Base-by-base conservation (phyloP, 2,329 filamentous ascomycete genomes). In the Falciphora oryzae region DNA sequence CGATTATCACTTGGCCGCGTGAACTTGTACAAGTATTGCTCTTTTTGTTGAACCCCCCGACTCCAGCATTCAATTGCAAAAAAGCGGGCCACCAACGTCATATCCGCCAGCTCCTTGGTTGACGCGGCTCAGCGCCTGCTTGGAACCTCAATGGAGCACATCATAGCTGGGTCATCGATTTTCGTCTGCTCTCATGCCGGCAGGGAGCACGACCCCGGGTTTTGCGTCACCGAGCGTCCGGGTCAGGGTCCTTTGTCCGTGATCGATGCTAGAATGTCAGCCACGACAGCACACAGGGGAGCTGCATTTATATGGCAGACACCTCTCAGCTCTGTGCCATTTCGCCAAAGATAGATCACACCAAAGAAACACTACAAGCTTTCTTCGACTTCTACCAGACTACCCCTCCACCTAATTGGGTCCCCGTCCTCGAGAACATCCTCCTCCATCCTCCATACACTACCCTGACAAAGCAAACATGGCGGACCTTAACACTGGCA, bases 401-500 rank as follows among this genome's bases (percentile, higher is more conserved):
- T 31, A 22, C 14, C 18, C 18, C 18, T 25, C 58, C 11, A 18
- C 29, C 11, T 4, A 2, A 18, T 35, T 35, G 16, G 35, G 18
- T 32, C 10, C 18, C 58, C n/a, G n/a, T n/a, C 14, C 18, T n/a
- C 18, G 2, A 59, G 25, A 59, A 31, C 58, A 32, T 29, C 16
- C 58, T n/a, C n/a, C 18, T 11, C 1, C 16, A 61, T 10, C 5
- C 8, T 18, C 57, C 22, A 4, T n/a, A 53, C 44, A 3, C 18
- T 7, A 22, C 44, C 44, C 22, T 22, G 8, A 53, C 44, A 4
- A 59, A 14, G 8, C 44, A 28, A 62, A 56, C 27, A 62, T 62
- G 61, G 61, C 61, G 27, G 61, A 62, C 28, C 61, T 62, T 7
- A 62, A 62, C 38, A 62, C 61, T 32, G 61, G 61, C 31, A 56